Percentiles rank a stretch among this genome's conserved stretches.
phyloP scores from a whole-genome alignment of 768 basidiomycete genomes.

The Lactarius sp. region DNA sequence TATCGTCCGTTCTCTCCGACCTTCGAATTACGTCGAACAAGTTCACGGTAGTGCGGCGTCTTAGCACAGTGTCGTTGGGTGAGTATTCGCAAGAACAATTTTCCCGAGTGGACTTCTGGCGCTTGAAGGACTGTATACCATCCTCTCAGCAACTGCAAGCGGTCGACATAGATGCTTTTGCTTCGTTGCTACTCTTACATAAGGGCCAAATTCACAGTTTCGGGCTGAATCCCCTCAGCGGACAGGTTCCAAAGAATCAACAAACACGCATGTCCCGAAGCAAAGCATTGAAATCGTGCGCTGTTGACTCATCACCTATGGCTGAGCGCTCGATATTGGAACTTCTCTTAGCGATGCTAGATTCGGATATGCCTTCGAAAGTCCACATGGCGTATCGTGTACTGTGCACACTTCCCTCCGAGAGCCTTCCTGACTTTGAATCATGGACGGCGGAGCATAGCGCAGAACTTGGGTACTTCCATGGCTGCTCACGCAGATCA shows the following conservation, averaged over 20 bases:
- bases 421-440: slow-evolving; percentile 15
- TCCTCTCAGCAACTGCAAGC: slow-evolving; percentile 46
- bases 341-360: slow-evolving; percentile 21
- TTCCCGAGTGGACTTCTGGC: slow-evolving; percentile 69
- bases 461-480: slow-evolving; percentile 28
- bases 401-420: slow-evolving; percentile 18
- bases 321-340: slow-evolving; percentile 23
- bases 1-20: slow-evolving; percentile 56
- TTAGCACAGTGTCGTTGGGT: slow-evolving; percentile 46
- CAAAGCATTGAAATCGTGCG: slow-evolving; percentile 24
- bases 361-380: slow-evolving; percentile 21
- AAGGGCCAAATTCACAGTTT: slow-evolving; percentile 61
- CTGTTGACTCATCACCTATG: slow-evolving; percentile 31
- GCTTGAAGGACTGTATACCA: slow-evolving; percentile 74
- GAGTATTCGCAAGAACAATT: slow-evolving; percentile 45
- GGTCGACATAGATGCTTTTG: slow-evolving; percentile 70
- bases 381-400: slow-evolving; percentile 24
- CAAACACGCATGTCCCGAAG: slow-evolving; percentile 26
- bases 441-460: slow-evolving; percentile 22
- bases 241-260: slow-evolving; percentile 40
- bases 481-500: slow-evolving; percentile 25
- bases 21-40: slow-evolving; percentile 63
- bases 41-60: slow-evolving; percentile 65
- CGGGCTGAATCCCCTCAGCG: slow-evolving; percentile 43
- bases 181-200: slow-evolving; percentile 53